Base-by-base conservation (phyloP, 495 filamentous ascomycete genomes). In the Penicillium argentinense region DNA sequence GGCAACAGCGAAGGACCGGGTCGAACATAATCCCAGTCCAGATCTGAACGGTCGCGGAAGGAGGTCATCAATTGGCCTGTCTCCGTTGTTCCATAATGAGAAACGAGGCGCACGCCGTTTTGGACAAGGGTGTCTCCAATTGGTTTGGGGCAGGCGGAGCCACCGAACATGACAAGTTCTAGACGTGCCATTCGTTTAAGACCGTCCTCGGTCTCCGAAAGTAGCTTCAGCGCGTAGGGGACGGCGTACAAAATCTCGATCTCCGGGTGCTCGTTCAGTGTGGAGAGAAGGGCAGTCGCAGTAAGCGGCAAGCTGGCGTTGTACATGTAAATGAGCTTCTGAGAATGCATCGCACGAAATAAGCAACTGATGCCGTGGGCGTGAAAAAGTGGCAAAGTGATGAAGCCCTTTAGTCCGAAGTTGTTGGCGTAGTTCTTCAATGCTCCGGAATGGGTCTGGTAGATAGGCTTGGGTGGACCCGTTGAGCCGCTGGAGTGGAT, bases 11-110 rank as follows among this genome's bases (percentile, higher is more conserved):
- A 51, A 5, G 59, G 45, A 5, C 49, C 47, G 1, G 59, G 56
- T 4, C 82, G 74, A 3, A 87, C 68, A 53, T 83, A 85, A 44
- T 85, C 72, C 82, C 82, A 86, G 12, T 78, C 73, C 21, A 69
- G 70, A 49, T 87, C 83, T 1, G 48, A 50, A 0, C 58, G 54
- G 1, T 57, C 57, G 11, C 66, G 53, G 41, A 70, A 68, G 0
- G 75, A 79, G 12, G 70, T 78, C 72, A 80, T 75, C 18, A 80
- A 50, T 33, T 75, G 71, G 16, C 75, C 76, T 16, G 69, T 71
- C 49, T 82, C 79, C 0, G 79, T 80, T 0, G 71, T 60, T 19
- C 66, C 60, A 36, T 78, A 76, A 45, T 76, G 67, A 13, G 67
- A 67, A 5, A 78, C 66, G 4, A 82, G 62, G 43, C 74, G 71